Percentiles rank a stretch among this genome's conserved stretches.
phyloP scores from a whole-genome alignment of 495 filamentous ascomycete species.

The Lasiosphaeria miniovina region DNA sequence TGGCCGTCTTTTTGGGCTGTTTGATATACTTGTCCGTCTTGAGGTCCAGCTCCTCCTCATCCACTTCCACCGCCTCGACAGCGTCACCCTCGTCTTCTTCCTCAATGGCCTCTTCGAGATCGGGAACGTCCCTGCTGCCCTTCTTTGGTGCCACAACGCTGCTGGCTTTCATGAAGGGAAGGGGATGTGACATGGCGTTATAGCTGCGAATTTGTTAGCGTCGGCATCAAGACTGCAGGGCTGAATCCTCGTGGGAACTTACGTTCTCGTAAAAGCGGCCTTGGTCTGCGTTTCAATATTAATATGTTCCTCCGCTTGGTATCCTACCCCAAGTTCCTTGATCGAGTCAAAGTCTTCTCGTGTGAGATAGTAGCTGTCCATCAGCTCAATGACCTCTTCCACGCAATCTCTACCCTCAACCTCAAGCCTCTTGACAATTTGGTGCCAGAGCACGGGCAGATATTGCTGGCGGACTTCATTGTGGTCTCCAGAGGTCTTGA shows the following conservation, averaged over 20 bases:
- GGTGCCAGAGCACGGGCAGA: slow-evolving; percentile 81
- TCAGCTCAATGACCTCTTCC: slow-evolving; percentile 72
- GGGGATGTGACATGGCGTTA: slow-evolving; percentile 78
- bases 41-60: slow-evolving; percentile 67
- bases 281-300: slow-evolving; percentile 84
- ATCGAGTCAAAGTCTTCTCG: slow-evolving; percentile 92
- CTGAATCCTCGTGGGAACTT: slow-evolving; percentile 29
- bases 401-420: slow-evolving; percentile 72
- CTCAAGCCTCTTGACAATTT: slow-evolving; percentile 68
- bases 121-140: slow-evolving; percentile 72
- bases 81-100: slow-evolving; percentile 80
- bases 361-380: slow-evolving; percentile 98
- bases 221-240: background rate
- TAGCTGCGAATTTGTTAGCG: slow-evolving; percentile 55
- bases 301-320: slow-evolving; percentile 68
- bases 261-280: slow-evolving; percentile 79
- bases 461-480: slow-evolving; percentile 95
- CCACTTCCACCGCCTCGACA: slow-evolving; percentile 57
- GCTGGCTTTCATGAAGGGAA: slow-evolving; percentile 94
- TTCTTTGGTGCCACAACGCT: slow-evolving; percentile 68
- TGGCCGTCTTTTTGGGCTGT: slow-evolving; percentile 68
- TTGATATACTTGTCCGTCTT: slow-evolving; percentile 97
- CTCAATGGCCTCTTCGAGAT: slow-evolving; percentile 94
- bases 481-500: slow-evolving; percentile 86
- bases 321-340: slow-evolving; percentile 85